Percentiles rank a stretch among this genome's conserved stretches.
phyloP scores from a whole-genome alignment of 2,329 filamentous ascomycete species.

The Meredithiella fracta region DNA sequence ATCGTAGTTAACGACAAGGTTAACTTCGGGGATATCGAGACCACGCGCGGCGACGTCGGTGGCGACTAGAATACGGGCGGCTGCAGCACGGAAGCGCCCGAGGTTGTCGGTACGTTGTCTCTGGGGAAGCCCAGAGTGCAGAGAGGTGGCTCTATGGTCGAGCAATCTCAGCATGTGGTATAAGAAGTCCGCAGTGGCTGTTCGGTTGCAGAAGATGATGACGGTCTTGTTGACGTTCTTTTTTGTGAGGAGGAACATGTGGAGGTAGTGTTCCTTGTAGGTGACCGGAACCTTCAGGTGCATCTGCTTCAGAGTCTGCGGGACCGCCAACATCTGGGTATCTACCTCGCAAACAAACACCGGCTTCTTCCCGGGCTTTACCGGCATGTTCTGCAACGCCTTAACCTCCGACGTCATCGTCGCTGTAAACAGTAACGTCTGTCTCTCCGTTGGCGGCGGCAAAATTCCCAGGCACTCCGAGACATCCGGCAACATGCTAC shows the following conservation, averaged over 20 bases:
- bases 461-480: slow-evolving; percentile 73
- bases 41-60: slow-evolving; percentile 91
- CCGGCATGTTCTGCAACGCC: slow-evolving; percentile 63
- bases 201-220: slow-evolving; percentile 92
- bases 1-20: slow-evolving; percentile 86
- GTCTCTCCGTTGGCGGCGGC: slow-evolving; percentile 60
- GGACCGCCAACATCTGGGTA: slow-evolving; percentile 58
- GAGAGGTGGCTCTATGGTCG: slow-evolving; percentile 73
- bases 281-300: slow-evolving; percentile 81
- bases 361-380: slow-evolving; percentile 50
- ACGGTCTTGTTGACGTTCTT: slow-evolving; percentile 57
- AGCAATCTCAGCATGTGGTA: slow-evolving; percentile 77
- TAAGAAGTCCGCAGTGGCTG: slow-evolving; percentile 70
- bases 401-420: slow-evolving; percentile 88
- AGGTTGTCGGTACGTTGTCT: slow-evolving; percentile 74
- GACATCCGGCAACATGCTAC: slow-evolving; percentile 88
- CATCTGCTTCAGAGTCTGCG: slow-evolving; percentile 62
- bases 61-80: slow-evolving; percentile 77
- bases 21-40: slow-evolving; percentile 87
- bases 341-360: slow-evolving; percentile 85
- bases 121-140: slow-evolving; percentile 79
- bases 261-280: slow-evolving; percentile 87
- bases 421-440: slow-evolving; percentile 90
- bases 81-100: slow-evolving; percentile 75
- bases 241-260: slow-evolving; percentile 69